Base-by-base conservation (phyloP, 352 stramenopile species). In the Aphanomyces stellatus region DNA sequence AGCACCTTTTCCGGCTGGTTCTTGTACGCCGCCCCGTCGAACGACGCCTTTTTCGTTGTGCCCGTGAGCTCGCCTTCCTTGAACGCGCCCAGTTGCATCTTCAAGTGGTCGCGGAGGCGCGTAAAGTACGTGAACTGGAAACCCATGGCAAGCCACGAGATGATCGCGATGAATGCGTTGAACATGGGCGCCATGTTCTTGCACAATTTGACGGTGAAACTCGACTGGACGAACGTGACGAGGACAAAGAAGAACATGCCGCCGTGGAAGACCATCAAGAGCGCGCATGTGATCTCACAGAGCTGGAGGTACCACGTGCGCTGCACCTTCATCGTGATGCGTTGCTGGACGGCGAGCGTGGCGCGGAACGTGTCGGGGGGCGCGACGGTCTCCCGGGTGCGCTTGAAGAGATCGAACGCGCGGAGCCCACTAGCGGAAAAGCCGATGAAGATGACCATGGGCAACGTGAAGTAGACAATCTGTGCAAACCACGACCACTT, bases 171-270 rank as follows among this genome's bases (percentile, higher is more conserved):
- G 4, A 78, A 60, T 6, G 76, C 75, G 70, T 90, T 90, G 5
- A 84, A 22, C 41, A 89, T 77, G 40, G 90, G 82, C 4, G 65
- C 60, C 3, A 74, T 60, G 11, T 75, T 76, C 49, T 68, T 41
- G 56, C 85, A 93, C 46, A 62, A 70, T 41, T 91, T 88, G 4
- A 85, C 76, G 22, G 25, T 65, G 27, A 65, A 65, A 22, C 74
- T 79, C 19, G 80, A 81, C 53, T 91, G 88, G 73, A 91, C 89
- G 43, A 93, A 88, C 76, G 91, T 90, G 72, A 88, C 88, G 57
- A 79, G 74, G 70, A 88, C 88, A 61, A 88, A 91, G 42, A 91
- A 60, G 34, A 90, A 65, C 25, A 86, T 74, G 22, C 88, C 31
- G 3, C 79, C 64, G 34, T 78, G 70, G 55, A 88, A 88, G 15